phyloP scores from a whole-genome alignment of 306 rosid species.

The Ormosia semicastrata region DNA sequence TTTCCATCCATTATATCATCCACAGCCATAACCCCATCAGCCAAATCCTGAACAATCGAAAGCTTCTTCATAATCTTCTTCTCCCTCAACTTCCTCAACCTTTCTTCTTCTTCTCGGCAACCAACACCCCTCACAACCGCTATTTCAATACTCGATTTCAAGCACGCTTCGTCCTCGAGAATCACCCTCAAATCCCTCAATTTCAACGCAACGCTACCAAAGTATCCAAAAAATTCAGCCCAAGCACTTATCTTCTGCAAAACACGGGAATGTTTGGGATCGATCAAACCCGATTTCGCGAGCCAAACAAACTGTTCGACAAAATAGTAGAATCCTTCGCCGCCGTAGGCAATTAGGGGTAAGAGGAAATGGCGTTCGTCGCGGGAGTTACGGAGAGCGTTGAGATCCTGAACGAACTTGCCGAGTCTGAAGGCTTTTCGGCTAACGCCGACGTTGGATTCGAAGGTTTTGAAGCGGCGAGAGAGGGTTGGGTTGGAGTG shows the following conservation, averaged over 20 bases:
- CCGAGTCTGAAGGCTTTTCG: constrained; percentile 94
- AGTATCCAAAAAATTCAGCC: constrained; percentile 31
- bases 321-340: constrained; percentile 79
- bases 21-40: constrained; percentile 78
- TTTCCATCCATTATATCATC: constrained; percentile 76
- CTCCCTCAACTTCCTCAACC: constrained; percentile 48
- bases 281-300: constrained; percentile 62
- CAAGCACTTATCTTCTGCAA: constrained; percentile 28
- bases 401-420: constrained; percentile 80
- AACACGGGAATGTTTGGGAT: not conserved
- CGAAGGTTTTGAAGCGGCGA: constrained; percentile 70
- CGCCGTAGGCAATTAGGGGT: constrained; percentile 63
- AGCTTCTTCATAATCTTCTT: constrained; percentile 69
- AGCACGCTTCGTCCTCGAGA: constrained; percentile 52
- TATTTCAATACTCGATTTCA: constrained; percentile 49
- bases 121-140: constrained; percentile 17
- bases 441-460: constrained; percentile 82
- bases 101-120: constrained; percentile 39
- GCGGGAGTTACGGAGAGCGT: constrained; percentile 56
- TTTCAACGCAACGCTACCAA: constrained; percentile 48
- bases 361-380: constrained; percentile 27
- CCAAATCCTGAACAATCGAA: constrained; percentile 83
- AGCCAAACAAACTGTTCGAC: constrained; percentile 87
- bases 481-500: constrained; percentile 49
- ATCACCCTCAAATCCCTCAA: constrained; percentile 52